Base-by-base conservation (phyloP, 768 basidiomycete genomes). In the Lactarius psammicola region DNA sequence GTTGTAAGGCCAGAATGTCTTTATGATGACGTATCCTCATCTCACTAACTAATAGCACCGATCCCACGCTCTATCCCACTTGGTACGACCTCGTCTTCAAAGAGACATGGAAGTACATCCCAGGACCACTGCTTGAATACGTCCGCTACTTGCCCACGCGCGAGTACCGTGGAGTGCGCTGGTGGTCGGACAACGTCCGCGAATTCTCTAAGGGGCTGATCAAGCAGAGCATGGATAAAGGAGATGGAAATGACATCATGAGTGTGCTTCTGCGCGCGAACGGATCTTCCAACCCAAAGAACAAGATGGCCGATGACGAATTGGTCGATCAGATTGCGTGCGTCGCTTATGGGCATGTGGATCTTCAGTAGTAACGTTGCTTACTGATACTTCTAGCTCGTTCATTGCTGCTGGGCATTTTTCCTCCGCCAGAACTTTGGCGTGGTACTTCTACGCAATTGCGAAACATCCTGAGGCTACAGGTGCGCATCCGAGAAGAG, bases 1-100 rank as follows among this genome's bases (percentile, higher is more conserved):
- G 59, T 69, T 72, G 73, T 74, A 59, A n/a, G 73, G 4, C n/a
- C 36, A 2, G 4, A 26, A 30, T 20, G n/a, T 56, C 11, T 8
- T 30, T 10, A 5, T 30, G 5, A 54, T 33, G 40, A 46, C 9
- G 4, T n/a, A n/a, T n/a, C n/a, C n/a, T n/a, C 17, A 30, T 36
- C 2, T 23, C 23, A 5, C 4, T 51, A 26, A 51, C 15, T 13
- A n/a, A 46, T 8, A 67, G 66, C 34, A 4, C 63, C 54, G 53
- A 67, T 6, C 2, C 49, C 2, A 51, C 23, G 26, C 23, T 51
- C 49, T 51, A 23, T 26, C 69, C 71, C 0, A 42, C 64, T 17
- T 51, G 49, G 49, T 51, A 51, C 13, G 58, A 59, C 42, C 28
- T 59, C 38, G 2, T 59, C 13, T 59, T 58, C 44, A 51, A 64